Conservation (phyloP, 179 eudicot species). For the Silene noctiflora region DNA sequence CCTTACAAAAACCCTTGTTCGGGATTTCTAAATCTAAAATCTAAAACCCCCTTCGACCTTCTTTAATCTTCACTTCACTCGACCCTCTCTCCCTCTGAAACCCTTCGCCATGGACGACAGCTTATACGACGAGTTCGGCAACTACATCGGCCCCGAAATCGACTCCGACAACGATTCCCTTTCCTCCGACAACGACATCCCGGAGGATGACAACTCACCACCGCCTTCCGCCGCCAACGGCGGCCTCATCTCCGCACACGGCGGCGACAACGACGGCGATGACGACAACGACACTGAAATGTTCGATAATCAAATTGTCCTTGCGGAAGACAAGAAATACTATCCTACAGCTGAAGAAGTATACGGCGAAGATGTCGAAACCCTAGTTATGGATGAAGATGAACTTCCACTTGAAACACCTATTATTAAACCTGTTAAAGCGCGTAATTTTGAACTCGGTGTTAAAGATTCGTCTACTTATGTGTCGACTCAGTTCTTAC, state of each 20-base stretch:
- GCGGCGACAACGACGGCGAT: conserved; percentile 30
- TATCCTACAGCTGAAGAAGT: conserved; percentile 97
- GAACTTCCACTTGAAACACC: conserved; percentile 83
- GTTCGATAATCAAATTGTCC: conserved; percentile 80
- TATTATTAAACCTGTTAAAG: conserved; percentile 73
- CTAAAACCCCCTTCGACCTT: not conserved
- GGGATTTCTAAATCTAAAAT: conserved; percentile 15
- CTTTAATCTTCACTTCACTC: not conserved
- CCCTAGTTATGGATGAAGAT: conserved; percentile 97
- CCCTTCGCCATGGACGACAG: conserved; percentile 68
- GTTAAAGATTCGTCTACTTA: conserved; percentile 87
- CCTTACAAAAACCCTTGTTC: not conserved
- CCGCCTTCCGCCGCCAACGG: conserved; percentile 48
- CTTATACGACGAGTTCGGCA: conserved; percentile 94
- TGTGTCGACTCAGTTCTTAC: conserved; percentile 82
- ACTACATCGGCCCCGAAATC: conserved; percentile 96
- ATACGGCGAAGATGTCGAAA: conserved; percentile 95
- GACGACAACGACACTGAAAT: conserved; percentile 56
- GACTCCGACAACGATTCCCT: conserved; percentile 79
- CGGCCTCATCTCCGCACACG: conserved; percentile 47
- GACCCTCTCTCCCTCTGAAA: conserved; percentile 2
- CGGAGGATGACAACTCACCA: conserved; percentile 37
- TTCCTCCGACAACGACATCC: conserved; percentile 36
- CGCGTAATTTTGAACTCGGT: conserved; percentile 81
- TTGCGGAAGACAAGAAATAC: conserved; percentile 93